Base-by-base conservation (phyloP, 2,329 filamentous ascomycete genomes). In the Penicillium sp. region DNA sequence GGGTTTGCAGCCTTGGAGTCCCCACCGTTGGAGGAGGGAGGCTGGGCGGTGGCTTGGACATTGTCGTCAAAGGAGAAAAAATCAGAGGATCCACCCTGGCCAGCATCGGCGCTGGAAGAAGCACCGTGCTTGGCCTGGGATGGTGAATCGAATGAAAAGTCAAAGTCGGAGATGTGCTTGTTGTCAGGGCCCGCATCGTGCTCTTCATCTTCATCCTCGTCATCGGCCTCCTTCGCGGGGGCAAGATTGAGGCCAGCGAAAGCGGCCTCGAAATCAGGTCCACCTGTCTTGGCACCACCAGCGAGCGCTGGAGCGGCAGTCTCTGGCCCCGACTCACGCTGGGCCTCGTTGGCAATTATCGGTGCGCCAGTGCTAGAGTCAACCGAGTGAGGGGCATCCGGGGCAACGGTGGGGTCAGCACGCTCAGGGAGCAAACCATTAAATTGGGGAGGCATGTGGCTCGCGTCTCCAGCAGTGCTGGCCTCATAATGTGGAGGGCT, bases 131-230 rank as follows among this genome's bases (percentile, higher is more conserved):
- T 69, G 14, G 59, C 56, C 18, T 71, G 70, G 13, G 73, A 66
- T 27, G 78, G 77, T 6, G 75, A 73, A 54, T 80, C 78, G 59
- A 81, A 81, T 2, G 77, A 77, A 52, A 80, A 79, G 59, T 81
- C 78, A 60, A 81, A 81, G 52, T 79, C 76, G 2, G 69, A 64
- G 11, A 70, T 61, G 47, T 71, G 70, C 56, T 75, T 76, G 31
- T 70, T 69, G 22, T 70, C 67, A 7, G 67, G 63, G 22, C 69
- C 66, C 43, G 73, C 72, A 22, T 73, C 72, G 22, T 70, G 69
- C 53, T 76, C 71, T 59, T 94, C 90, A 59, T 93, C 91, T 60
- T 93, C 91, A 1, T 84, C 87, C 24, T 75, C 71, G 22, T 79
- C 75, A 33, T 78, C 77, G 5, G 74, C 75, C 61, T 80, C 78